Percentiles rank a stretch among this genome's conserved stretches.
phyloP scores from a whole-genome alignment of 1,139 yeast species.

The Hyphopichia fennica region DNA sequence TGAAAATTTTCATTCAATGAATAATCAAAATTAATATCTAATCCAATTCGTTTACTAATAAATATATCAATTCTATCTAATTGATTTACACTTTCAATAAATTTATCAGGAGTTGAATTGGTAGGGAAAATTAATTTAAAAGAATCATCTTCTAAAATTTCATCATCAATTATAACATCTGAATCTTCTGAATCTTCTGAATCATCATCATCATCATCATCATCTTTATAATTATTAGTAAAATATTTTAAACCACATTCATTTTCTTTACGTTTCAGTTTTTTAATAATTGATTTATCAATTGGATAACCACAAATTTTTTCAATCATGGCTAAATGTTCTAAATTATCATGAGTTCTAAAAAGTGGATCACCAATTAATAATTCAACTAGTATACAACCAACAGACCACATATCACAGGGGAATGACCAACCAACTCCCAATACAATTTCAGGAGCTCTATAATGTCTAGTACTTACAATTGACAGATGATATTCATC shows the following conservation, averaged over 20 bases:
- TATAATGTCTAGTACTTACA: conserved; percentile 91
- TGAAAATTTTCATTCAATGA: conserved; percentile 43
- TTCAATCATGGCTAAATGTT: conserved; percentile 95
- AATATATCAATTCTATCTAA: conserved; percentile 53
- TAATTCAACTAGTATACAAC: conserved; percentile 88
- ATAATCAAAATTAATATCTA: conserved; percentile 41
- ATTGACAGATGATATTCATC: conserved; percentile 93
- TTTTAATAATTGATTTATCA: conserved; percentile 37
- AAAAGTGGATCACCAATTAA: conserved; percentile 95
- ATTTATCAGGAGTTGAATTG: conserved; percentile 42
- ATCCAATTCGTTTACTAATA: conserved; percentile 39
- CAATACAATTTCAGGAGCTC: conserved; percentile 95
- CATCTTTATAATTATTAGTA: conserved; percentile 25
- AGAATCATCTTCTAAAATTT: conserved; percentile 23
- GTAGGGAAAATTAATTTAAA: conserved; percentile 36
- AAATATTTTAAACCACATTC: conserved; percentile 46
- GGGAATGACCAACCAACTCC: conserved; percentile 92
- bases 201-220: conserved; percentile 16
- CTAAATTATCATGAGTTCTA: conserved; percentile 91
- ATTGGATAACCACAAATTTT: conserved; percentile 55
- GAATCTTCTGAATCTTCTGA: conserved; percentile 19
- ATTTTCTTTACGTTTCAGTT: conserved; percentile 36
- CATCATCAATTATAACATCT: conserved; percentile 34
- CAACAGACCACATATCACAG: conserved; percentile 96
- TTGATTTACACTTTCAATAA: conserved; percentile 52